Conservation (phyloP, 768 basidiomycete species). For the Clitopilus passeckerianus region DNA sequence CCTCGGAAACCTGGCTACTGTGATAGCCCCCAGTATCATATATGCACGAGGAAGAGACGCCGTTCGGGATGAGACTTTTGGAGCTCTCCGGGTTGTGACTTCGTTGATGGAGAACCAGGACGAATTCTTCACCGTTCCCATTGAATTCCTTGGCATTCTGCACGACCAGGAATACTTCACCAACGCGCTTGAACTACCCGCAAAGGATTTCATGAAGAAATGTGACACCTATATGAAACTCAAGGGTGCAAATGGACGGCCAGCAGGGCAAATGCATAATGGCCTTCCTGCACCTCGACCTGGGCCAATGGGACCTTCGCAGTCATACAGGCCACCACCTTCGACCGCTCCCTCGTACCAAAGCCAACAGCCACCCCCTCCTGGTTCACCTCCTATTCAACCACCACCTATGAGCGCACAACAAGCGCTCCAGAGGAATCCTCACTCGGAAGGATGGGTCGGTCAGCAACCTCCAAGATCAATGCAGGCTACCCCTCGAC, state of each 20-base stretch:
- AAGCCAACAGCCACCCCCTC: slow-evolving; percentile 26
- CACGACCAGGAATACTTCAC: slow-evolving; percentile 91
- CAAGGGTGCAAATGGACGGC: slow-evolving; percentile 56
- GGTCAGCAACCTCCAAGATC: slow-evolving; percentile 20
- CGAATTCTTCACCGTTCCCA: slow-evolving; percentile 91
- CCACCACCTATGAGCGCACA: slow-evolving; percentile 13
- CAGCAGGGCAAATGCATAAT: slow-evolving; percentile 30
- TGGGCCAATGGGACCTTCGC: slow-evolving; percentile 30
- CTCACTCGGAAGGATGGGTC: not conserved
- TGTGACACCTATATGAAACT: slow-evolving; percentile 86
- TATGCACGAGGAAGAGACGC: slow-evolving; percentile 85
- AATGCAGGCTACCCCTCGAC: slow-evolving; percentile 31
- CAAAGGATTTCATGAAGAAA: slow-evolving; percentile 95
- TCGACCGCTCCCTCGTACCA: slow-evolving; percentile 37
- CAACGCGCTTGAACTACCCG: slow-evolving; percentile 82
- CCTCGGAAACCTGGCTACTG: slow-evolving; percentile 89
- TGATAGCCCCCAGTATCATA: slow-evolving; percentile 97
- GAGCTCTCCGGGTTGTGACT: slow-evolving; percentile 81
- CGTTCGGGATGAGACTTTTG: slow-evolving; percentile 89
- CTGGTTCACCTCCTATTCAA: slow-evolving; percentile 41
- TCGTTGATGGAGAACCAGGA: slow-evolving; percentile 90
- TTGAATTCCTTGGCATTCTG: slow-evolving; percentile 82
- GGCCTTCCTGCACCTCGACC: slow-evolving; percentile 44
- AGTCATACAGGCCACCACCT: slow-evolving; percentile 35
- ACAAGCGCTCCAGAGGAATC: slow-evolving; percentile 3